These are phyloP conservation scores for Penicillium decumbens DNA, from an alignment of 2,329 filamentous ascomycete species.

Conservation along the genomic window DNA sequence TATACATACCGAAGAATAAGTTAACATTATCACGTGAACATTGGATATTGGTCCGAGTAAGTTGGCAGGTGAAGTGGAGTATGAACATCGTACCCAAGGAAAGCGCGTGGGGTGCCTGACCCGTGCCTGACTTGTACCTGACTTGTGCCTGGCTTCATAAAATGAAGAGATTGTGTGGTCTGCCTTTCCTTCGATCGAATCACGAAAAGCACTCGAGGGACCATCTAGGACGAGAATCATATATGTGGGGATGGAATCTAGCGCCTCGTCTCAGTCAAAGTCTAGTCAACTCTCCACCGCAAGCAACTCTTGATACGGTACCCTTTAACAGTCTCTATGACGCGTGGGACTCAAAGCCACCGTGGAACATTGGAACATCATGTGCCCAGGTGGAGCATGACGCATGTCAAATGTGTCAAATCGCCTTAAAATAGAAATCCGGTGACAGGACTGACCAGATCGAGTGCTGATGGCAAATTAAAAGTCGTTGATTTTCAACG, in stretches of 20 bases:
- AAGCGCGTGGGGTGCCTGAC: neutral
- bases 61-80: neutral
- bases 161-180: neutral
- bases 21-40: neutral
- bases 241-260: no score
- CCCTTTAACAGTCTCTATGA: slow-evolving; percentile 7
- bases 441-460: slow-evolving; percentile 7
- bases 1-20: no score
- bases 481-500: slow-evolving; percentile 11
- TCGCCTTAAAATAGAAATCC: neutral
- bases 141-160: no score
- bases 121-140: no score
- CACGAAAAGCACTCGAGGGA: neutral
- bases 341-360: slow-evolving; percentile 22
- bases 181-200: neutral
- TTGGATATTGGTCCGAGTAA: neutral
- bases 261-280: no score
- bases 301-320: no score
- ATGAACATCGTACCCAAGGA: neutral
- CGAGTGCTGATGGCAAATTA: slow-evolving; percentile 3
- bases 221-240: neutral
- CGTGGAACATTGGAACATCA: neutral
- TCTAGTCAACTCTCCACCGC: no score
- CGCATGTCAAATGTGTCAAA: slow-evolving; percentile 11
- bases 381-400: slow-evolving; percentile 18